Evolutionary conservation across 768 basidiomycete genomes (phyloP).

Genomic region (Boletus rufocinnamomeus): DNA sequence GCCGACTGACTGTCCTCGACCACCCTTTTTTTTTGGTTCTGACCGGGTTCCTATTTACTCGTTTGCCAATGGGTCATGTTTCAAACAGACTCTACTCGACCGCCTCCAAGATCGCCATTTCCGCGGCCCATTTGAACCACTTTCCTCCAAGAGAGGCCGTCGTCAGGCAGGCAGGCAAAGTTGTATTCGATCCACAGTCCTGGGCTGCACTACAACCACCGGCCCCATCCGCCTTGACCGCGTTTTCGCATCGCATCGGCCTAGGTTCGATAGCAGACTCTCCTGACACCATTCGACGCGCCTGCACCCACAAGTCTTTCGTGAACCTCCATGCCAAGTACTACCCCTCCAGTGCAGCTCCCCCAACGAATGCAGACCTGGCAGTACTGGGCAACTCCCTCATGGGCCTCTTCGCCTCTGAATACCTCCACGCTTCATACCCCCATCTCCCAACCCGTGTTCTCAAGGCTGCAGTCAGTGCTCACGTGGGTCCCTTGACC

Average conservation of each 20-base stretch:
- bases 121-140: slow-evolving; percentile 50
- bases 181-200: slow-evolving; percentile 60
- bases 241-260: slow-evolving; percentile 77
- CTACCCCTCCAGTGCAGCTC: slow-evolving; percentile 53
- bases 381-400: slow-evolving; percentile 81
- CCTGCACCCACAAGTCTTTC: slow-evolving; percentile 80
- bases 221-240: slow-evolving; percentile 67
- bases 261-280: slow-evolving; percentile 57
- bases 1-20: slow-evolving; percentile 38
- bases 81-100: slow-evolving; percentile 53
- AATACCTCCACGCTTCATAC: slow-evolving; percentile 77
- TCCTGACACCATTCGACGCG: slow-evolving; percentile 61
- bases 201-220: slow-evolving; percentile 77
- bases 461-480: slow-evolving; percentile 87
- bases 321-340: slow-evolving; percentile 55
- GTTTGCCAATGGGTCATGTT: slow-evolving; percentile 55
- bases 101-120: slow-evolving; percentile 52
- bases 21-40: slow-evolving; percentile 28
- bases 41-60: slow-evolving; percentile 7
- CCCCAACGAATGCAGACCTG: slow-evolving; percentile 74
- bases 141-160: slow-evolving; percentile 67
- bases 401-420: slow-evolving; percentile 86
- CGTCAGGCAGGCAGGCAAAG: slow-evolving; percentile 35
- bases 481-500: slow-evolving; percentile 84
- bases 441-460: slow-evolving; percentile 92